phyloP scores from a whole-genome alignment of 192 early-diverging fungal genomes.

The Podila epigama region DNA sequence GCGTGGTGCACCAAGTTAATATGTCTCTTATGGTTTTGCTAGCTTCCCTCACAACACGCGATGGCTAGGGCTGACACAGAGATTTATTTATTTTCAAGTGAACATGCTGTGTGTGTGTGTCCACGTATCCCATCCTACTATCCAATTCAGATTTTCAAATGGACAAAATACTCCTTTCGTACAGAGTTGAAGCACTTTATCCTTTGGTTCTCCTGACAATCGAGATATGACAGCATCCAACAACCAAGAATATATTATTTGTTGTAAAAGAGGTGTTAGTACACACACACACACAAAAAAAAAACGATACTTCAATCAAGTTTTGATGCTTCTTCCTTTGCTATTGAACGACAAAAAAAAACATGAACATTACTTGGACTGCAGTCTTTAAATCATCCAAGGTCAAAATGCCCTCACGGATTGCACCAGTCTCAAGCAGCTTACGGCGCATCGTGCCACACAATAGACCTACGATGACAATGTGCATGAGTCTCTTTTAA shows the following conservation, averaged over 20 bases:
- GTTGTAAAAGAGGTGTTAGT: not conserved
- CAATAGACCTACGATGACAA: conserved; percentile 58
- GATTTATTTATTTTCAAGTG: too few relatives aligned
- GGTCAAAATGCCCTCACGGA: conserved; percentile 51
- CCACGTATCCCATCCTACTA: too few relatives aligned
- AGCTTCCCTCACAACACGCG: too few relatives aligned
- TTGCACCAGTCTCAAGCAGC: conserved; percentile 44
- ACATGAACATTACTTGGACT: conserved; percentile 41
- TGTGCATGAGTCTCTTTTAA: not conserved
- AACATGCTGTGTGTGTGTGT: too few relatives aligned
- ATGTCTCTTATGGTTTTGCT: too few relatives aligned
- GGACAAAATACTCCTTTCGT: conserved; percentile 52
- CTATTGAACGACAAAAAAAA: too few relatives aligned
- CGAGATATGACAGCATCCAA: conserved; percentile 8
- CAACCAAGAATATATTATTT: not conserved
- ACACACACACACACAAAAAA: not conserved
- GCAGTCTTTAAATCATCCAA: conserved; percentile 54
- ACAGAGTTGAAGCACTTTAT: conserved; percentile 68
- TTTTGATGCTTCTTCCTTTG: too few relatives aligned
- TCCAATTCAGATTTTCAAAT: too few relatives aligned
- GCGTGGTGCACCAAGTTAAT: too few relatives aligned
- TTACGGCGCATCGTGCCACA: conserved; percentile 54
- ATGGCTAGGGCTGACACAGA: too few relatives aligned
- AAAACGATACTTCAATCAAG: not conserved
- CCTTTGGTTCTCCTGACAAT: conserved; percentile 47